phyloP scores from a whole-genome alignment of 2,329 filamentous ascomycete species.

The Chaetomiaceae sp. region DNA sequence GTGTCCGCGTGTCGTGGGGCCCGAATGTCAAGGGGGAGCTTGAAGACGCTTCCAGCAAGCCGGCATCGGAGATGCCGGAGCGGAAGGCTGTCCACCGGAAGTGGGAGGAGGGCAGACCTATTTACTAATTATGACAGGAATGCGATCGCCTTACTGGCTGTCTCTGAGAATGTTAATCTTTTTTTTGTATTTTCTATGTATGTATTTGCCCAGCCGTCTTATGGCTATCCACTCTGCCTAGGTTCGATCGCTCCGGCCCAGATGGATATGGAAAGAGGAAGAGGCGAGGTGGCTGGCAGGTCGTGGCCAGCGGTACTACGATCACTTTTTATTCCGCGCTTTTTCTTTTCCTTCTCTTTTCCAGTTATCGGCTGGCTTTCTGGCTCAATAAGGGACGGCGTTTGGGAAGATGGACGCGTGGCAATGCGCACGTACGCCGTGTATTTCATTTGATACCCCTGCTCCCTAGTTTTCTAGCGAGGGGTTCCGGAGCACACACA shows the following conservation, averaged over 20 bases:
- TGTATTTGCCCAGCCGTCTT: not conserved
- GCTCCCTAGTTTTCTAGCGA: not conserved
- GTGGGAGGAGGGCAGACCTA: slow-evolving; percentile 38
- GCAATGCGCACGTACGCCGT: not conserved
- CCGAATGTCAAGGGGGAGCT: slow-evolving; percentile 38
- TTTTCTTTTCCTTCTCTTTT: not conserved
- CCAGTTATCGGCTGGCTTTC: not conserved
- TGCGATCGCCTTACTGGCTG: not conserved
- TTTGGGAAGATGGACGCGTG: not conserved
- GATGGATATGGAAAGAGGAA: not conserved
- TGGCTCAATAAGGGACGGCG: not conserved
- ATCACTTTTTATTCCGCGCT: not conserved
- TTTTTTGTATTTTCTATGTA: slow-evolving; percentile 8
- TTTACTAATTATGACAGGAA: slow-evolving; percentile 21
- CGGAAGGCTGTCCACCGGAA: slow-evolving; percentile 31
- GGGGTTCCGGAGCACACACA: not conserved
- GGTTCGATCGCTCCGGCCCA: too few species aligned
- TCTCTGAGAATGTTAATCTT: not conserved
- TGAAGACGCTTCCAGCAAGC: slow-evolving; percentile 8
- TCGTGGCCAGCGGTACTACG: not conserved
- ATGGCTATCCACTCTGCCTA: too few species aligned
- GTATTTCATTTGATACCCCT: not conserved
- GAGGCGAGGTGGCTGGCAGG: not conserved
- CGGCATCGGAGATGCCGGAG: slow-evolving; percentile 20
- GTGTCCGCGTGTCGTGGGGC: slow-evolving; percentile 48